Conservation (phyloP, 2,329 filamentous ascomycete species). For the Macrophomina phaseolina region DNA sequence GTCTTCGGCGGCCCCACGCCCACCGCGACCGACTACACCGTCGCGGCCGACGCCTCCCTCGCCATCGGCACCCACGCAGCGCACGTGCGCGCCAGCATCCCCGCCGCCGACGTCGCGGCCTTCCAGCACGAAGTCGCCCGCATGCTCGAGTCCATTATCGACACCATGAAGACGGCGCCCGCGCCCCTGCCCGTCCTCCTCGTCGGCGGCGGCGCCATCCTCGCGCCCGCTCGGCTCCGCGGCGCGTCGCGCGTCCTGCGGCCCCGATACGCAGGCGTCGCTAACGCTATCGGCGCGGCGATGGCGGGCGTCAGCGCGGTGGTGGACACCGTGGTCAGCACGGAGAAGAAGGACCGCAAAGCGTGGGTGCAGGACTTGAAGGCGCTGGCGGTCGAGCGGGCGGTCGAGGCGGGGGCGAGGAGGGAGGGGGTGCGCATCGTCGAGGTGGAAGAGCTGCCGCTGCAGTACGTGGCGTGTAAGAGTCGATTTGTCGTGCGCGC, state of each 20-base stretch:
- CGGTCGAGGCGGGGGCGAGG: constrained; percentile 42
- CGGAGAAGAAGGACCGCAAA: constrained; percentile 9
- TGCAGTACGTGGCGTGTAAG: constrained; percentile 42
- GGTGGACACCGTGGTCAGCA: constrained; percentile 53
- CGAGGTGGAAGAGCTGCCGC: constrained; percentile 51
- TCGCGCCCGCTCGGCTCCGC: constrained; percentile 55
- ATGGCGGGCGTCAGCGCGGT: constrained; percentile 62
- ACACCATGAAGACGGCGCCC: constrained; percentile 63
- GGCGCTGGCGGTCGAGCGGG: constrained; percentile 45
- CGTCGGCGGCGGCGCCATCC: constrained; percentile 63
- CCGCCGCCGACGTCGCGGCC: constrained; percentile 34
- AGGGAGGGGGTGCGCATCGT: constrained; percentile 50
- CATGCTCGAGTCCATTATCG: constrained; percentile 59
- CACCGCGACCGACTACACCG: constrained; percentile 61
- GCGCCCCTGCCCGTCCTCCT: constrained; percentile 59
- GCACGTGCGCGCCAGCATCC: constrained; percentile 1
- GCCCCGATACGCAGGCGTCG: constrained; percentile 60
- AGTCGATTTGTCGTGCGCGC: constrained; percentile 29
- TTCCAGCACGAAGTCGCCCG: constrained; percentile 46
- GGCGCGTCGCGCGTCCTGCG: constrained; percentile 59
- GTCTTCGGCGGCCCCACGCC: constrained; percentile 61
- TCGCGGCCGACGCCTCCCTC: constrained; percentile 37
- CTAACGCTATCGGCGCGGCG: constrained; percentile 67
- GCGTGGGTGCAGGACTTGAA: constrained; percentile 48
- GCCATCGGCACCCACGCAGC: constrained; percentile 33